A percentile compares a stretch with the other conserved stretches of the same genome.
Conservation (phyloP, 176 grass and related monocot genomes). For the Coix lacrymajobi region DNA sequence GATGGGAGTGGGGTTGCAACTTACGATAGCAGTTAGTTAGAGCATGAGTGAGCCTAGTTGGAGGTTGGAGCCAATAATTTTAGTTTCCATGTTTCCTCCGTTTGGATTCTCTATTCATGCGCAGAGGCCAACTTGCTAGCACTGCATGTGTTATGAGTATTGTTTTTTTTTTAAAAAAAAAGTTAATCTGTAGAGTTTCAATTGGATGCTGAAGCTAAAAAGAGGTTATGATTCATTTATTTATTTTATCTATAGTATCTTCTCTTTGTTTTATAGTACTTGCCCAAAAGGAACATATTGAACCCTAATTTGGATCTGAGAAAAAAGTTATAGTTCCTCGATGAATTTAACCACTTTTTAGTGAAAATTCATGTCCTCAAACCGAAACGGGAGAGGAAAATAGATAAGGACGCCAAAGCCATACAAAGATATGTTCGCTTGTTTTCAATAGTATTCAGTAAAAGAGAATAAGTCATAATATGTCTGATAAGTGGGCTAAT, state of each 20-base stretch:
- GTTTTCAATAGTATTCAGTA: too few species aligned
- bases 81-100: conserved; percentile 39
- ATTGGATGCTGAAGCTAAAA: not conserved
- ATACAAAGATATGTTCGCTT: too few species aligned
- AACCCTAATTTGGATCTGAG: not conserved
- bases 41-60: conserved; percentile 44
- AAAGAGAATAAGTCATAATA: too few species aligned
- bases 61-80: conserved; percentile 41
- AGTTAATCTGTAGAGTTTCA: not conserved
- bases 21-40: conserved; percentile 32
- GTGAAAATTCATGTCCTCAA: not conserved
- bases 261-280: not conserved
- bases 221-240: not conserved
- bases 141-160: not conserved
- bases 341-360: not conserved
- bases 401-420: not conserved
- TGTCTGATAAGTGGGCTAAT: too few species aligned
- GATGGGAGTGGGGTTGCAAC: conserved; percentile 21
- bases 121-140: not conserved
- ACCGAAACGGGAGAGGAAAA: not conserved
- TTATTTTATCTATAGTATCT: not conserved
- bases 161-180: not conserved
- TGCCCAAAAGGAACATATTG: not conserved
- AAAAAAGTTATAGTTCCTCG: not conserved
- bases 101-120: conserved; percentile 37